Evolutionary conservation across 768 basidiomycete species (phyloP), one percentile per base, ranked within the genome.

Genomic region (Cantharellus cinnabarinus): DNA sequence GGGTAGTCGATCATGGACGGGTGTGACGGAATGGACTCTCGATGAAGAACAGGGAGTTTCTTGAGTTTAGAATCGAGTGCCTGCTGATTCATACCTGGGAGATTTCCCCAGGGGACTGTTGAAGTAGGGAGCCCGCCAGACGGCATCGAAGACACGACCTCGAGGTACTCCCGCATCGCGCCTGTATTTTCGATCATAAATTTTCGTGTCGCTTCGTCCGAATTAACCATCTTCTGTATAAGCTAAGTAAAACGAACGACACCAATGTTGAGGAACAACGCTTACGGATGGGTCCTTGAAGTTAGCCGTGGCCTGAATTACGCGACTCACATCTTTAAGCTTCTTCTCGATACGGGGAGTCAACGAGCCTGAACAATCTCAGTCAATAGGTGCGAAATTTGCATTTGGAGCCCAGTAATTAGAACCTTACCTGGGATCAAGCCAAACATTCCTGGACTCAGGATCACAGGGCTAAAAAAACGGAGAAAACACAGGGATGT

Each of bases 401-500:
- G 38, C 35, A 37, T 54, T 37, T 14, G 7, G 7, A 37, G 52
- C 10, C 7, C 14, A 38, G 10, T 14, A 37, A 54, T 29, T 29
- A 55, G 61, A 4, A 54, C 61, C 71, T 40, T 67, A 85, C 87
- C 87, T 67, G 80, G 79, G 63, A 74, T 81, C 57, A 93, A 72
- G 35, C 85, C 82, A 66, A 87, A 91, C 3, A 89, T 70, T 68
- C 89, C 85, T 1, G 89, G 89, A 67, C 87, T 79, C n/a, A 91
- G 75, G 60, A 93, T 85, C 34, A 85, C 89, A 41, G 89, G 90
- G 35, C 88, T 85, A 61, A 93, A 83, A 68, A 91, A 89, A 48
- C 89, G 79, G 50, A 93, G 75, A 70, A 91, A 93, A 67, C 85
- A 80, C 67, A 93, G 91, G 1, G 89, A 89, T 41, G 85, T 87